Percentiles rank a stretch among this genome's conserved stretches.
Evolutionary conservation across 805 yeast species (phyloP).

Genomic region (Yamadazyma sp.): DNA sequence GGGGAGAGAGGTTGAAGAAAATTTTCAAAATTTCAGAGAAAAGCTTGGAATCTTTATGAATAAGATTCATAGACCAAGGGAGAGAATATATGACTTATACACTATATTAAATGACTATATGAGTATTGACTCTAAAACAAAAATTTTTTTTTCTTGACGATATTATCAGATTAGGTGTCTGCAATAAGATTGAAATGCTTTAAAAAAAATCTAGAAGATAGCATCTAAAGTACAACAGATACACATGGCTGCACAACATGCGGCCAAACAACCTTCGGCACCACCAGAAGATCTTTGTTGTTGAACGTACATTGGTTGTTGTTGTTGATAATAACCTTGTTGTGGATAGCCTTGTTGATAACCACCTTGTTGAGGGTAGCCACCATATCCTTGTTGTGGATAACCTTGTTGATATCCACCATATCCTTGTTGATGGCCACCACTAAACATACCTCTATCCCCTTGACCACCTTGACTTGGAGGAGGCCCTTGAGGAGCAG

Average conservation of each 20-base stretch:
- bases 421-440: slow-evolving; percentile 18
- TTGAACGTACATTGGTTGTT: slow-evolving; percentile 45
- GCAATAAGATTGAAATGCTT: too few species aligned
- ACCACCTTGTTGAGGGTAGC: slow-evolving; percentile 18
- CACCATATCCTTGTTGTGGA: slow-evolving; percentile 20
- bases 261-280: slow-evolving; percentile 32
- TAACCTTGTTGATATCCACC: slow-evolving; percentile 20
- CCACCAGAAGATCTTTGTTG: slow-evolving; percentile 27
- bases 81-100: too few species aligned
- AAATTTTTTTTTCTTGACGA: too few species aligned
- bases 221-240: slow-evolving; percentile 38
- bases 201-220: slow-evolving; percentile 18
- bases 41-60: too few species aligned
- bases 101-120: too few species aligned
- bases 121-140: too few species aligned
- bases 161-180: too few species aligned
- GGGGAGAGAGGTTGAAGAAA: too few species aligned
- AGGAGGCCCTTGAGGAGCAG: slow-evolving; percentile 21
- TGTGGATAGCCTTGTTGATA: slow-evolving; percentile 17
- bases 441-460: slow-evolving; percentile 22
- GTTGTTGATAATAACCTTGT: slow-evolving; percentile 27
- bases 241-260: slow-evolving; percentile 41
- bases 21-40: too few species aligned
- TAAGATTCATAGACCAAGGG: too few species aligned
- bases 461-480: slow-evolving; percentile 19